A percentile compares a stretch with the other conserved stretches of the same genome.
These are phyloP conservation scores for Boletellus deceptivus DNA, from an alignment of 1,284 basidiomycete species.

Conservation along the genomic window DNA sequence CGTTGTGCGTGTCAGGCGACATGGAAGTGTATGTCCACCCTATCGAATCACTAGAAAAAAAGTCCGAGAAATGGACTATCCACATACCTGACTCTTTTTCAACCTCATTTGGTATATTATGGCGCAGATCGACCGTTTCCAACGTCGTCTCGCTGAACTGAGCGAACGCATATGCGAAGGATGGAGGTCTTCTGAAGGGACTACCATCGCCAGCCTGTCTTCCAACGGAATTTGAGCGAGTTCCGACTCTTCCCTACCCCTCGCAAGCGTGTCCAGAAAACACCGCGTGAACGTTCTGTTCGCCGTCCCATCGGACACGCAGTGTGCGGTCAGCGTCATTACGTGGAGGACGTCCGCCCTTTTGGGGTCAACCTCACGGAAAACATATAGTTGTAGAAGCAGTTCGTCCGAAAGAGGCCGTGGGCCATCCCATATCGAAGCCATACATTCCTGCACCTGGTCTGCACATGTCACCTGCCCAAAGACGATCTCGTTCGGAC, in stretches of 20 bases:
- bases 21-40: slow-evolving; percentile 59
- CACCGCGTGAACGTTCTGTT: slow-evolving; percentile 17
- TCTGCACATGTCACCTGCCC: slow-evolving; percentile 6
- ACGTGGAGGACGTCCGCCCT: slow-evolving; percentile 14
- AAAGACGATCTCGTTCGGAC: slow-evolving; percentile 1
- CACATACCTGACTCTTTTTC: slow-evolving; percentile 32
- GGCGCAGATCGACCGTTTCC: slow-evolving; percentile 27
- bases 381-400: slow-evolving; percentile 6
- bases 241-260: not conserved
- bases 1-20: slow-evolving; percentile 38
- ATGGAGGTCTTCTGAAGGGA: slow-evolving; percentile 39
- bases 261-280: slow-evolving; percentile 39
- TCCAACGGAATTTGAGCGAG: slow-evolving; percentile 23
- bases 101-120: slow-evolving; percentile 38
- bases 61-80: not conserved
- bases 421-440: slow-evolving; percentile 7
- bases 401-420: slow-evolving; percentile 20
- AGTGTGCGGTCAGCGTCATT: slow-evolving; percentile 17
- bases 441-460: slow-evolving; percentile 1
- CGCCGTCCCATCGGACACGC: slow-evolving; percentile 13
- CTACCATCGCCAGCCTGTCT: slow-evolving; percentile 40
- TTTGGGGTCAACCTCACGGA: too few relatives aligned
- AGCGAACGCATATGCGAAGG: slow-evolving; percentile 33
- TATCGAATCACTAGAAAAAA: slow-evolving; percentile 19
- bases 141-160: slow-evolving; percentile 39